Evolutionary conservation across 139 green algal genomes (phyloP).

Genomic region (Haematococcus lacustris): DNA sequence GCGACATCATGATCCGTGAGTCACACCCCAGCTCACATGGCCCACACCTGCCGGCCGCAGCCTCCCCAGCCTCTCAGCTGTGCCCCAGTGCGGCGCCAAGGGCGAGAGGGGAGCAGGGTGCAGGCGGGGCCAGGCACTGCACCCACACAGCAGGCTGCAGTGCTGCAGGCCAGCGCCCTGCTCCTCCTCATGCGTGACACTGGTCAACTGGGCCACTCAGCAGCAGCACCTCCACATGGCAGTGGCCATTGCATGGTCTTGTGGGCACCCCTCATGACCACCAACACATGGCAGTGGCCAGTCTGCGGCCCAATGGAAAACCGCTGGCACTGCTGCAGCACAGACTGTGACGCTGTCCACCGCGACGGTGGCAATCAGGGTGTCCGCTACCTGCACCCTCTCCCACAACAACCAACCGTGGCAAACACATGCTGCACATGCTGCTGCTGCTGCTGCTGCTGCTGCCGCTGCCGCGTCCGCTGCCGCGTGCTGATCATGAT

Average conservation of each 20-base stretch:
- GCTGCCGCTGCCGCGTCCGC: neutral
- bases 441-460: neutral
- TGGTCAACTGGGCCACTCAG: neutral
- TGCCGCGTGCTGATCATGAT: neutral
- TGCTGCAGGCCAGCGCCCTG: neutral
- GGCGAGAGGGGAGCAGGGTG: neutral
- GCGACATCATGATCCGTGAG: slow-evolving; percentile 91
- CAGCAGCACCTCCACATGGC: neutral
- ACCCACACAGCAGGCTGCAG: neutral
- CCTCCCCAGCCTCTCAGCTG: too few species aligned
- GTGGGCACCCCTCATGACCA: neutral
- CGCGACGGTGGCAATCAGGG: neutral
- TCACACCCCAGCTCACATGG: slow-evolving; percentile 5
- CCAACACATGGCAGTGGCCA: neutral
- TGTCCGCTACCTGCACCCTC: neutral
- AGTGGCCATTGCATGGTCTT: neutral
- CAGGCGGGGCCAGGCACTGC: neutral
- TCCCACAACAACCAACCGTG: neutral
- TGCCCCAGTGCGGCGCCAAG: neutral
- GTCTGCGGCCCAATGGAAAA: neutral
- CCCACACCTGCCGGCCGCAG: neutral
- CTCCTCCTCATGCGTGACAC: neutral
- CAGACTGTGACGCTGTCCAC: neutral
- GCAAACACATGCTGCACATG: neutral
- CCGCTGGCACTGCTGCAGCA: neutral